phyloP scores from a whole-genome alignment of 2,329 filamentous ascomycete species.

The Diaporthe citriasiana region DNA sequence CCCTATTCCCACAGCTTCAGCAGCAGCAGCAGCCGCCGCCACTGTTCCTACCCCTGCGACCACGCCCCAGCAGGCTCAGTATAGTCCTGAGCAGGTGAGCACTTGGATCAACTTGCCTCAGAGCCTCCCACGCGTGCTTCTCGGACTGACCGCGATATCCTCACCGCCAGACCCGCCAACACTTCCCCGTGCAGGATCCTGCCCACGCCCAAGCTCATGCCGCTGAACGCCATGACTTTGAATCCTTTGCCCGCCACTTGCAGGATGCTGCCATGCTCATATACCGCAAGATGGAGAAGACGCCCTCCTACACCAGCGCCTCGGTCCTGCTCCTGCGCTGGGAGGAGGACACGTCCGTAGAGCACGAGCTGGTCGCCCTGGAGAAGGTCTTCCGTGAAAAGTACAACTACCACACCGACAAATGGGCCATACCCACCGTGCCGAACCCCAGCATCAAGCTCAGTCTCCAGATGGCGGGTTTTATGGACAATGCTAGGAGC shows the following conservation, averaged over 20 bases:
- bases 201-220: conserved; percentile 41
- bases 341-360: conserved; percentile 70
- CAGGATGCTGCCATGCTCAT: conserved; percentile 79
- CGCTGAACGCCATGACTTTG: conserved; percentile 72
- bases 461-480: conserved; percentile 70
- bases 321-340: conserved; percentile 73
- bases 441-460: conserved; percentile 73
- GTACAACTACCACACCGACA: conserved; percentile 72
- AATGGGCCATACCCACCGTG: conserved; percentile 72
- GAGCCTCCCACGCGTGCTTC: neutral
- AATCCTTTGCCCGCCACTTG: conserved; percentile 75
- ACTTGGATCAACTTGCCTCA: neutral
- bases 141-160: conserved; percentile 16
- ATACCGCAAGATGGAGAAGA: conserved; percentile 72
- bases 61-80: conserved; percentile 42
- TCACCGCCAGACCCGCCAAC: conserved; percentile 39
- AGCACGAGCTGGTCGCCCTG: conserved; percentile 67
- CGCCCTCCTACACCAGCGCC: conserved; percentile 67
- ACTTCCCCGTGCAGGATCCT: conserved; percentile 44
- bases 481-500: conserved; percentile 69
- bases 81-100: conserved; percentile 44
- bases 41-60: conserved; percentile 32
- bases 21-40: conserved; percentile 27
- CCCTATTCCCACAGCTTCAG: conserved; percentile 20
- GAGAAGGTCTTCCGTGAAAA: conserved; percentile 71